A percentile compares a stretch with the other conserved stretches of the same genome.
These are phyloP conservation scores for Tricholoma matsutake DNA, from an alignment of 768 basidiomycete genomes.

Conservation along the genomic window DNA sequence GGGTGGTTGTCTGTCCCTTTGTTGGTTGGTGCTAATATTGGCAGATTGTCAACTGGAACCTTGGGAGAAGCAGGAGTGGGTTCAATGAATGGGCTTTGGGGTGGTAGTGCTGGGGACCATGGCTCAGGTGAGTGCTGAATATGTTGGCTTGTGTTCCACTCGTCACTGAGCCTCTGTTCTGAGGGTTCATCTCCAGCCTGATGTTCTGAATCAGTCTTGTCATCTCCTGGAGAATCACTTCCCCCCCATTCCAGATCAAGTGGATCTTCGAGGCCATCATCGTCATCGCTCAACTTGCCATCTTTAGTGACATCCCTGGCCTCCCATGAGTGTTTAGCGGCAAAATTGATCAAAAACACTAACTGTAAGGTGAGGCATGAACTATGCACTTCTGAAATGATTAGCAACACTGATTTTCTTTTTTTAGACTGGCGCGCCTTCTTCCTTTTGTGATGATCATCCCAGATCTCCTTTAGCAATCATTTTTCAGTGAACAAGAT, in stretches of 20 bases:
- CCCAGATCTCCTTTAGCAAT: no score
- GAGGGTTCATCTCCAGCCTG: not conserved
- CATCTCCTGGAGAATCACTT: not conserved
- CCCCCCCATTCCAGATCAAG: not conserved
- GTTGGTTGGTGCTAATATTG: not conserved
- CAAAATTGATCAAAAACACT: no score
- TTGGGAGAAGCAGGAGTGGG: not conserved
- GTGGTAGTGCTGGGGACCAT: not conserved
- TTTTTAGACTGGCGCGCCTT: no score
- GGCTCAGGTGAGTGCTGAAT: not conserved
- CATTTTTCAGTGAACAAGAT: no score
- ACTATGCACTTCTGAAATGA: no score
- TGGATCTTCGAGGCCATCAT: not conserved
- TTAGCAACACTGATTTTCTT: no score
- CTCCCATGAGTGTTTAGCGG: no score
- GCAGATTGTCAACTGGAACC: constrained; percentile 1
- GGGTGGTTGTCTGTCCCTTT: not conserved
- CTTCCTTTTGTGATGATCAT: no score
- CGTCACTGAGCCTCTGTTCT: not conserved
- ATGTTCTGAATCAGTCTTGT: not conserved
- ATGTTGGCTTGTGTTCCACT: not conserved
- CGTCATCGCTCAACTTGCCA: no score
- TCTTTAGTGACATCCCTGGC: no score
- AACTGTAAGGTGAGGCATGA: no score
- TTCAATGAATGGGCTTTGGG: not conserved